Evolutionary conservation across 1,284 basidiomycete species (phyloP).

Genomic region (Malassezia pachydermatis): DNA sequence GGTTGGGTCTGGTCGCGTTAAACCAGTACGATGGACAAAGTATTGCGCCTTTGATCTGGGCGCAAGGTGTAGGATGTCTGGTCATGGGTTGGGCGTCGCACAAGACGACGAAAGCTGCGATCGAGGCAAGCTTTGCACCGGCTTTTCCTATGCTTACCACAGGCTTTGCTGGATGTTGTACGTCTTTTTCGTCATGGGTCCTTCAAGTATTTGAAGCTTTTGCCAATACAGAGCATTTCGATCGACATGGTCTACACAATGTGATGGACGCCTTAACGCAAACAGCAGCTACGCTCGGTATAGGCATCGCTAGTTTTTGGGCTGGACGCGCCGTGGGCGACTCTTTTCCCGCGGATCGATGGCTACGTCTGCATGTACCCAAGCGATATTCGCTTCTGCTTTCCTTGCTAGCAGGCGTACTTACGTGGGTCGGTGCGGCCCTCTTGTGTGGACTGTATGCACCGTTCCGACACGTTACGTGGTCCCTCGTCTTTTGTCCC

Average conservation of each 20-base stretch:
- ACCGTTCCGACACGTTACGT: constrained; percentile 69
- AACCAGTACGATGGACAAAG: constrained; percentile 61
- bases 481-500: constrained; percentile 79
- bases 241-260: constrained; percentile 64
- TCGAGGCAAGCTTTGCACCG: constrained; percentile 48
- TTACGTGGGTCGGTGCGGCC: constrained; percentile 53
- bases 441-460: constrained; percentile 65
- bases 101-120: constrained; percentile 21
- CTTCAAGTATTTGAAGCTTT: constrained; percentile 76
- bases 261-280: constrained; percentile 50
- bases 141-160: constrained; percentile 80
- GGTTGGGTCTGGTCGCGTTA: constrained; percentile 48
- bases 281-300: constrained; percentile 32
- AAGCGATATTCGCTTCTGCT: background rate
- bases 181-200: constrained; percentile 94
- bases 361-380: background rate
- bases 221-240: constrained; percentile 58
- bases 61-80: constrained; percentile 78
- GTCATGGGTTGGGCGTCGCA: constrained; percentile 58
- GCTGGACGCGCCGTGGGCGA: constrained; percentile 6
- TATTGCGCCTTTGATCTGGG: constrained; percentile 75
- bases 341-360: background rate
- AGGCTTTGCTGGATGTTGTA: constrained; percentile 88
- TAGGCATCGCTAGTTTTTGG: constrained; percentile 26
- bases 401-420: constrained; percentile 14